Conservation (phyloP, 1,284 basidiomycete species). For the Ustilago vetiveriae region DNA sequence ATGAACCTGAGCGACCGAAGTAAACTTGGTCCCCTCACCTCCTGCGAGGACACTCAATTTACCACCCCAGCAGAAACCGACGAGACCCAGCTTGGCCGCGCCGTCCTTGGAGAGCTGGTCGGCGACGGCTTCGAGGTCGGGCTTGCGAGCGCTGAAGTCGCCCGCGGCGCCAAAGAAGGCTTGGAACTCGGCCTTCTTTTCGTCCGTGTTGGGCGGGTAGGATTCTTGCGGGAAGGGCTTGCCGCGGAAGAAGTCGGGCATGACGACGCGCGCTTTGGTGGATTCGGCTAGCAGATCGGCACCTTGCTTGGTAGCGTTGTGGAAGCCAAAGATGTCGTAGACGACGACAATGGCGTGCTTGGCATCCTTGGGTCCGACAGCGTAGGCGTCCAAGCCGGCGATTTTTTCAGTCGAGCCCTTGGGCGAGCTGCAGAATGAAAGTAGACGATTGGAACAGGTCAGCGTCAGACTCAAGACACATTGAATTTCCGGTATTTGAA, state of each 20-base stretch:
- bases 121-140: slow-evolving; percentile 71
- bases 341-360: slow-evolving; percentile 73
- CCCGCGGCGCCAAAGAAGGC: slow-evolving; percentile 64
- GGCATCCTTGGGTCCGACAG: slow-evolving; percentile 68
- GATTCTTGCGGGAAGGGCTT: slow-evolving; percentile 71
- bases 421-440: slow-evolving; percentile 58
- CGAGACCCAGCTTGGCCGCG: slow-evolving; percentile 69
- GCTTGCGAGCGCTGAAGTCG: slow-evolving; percentile 70
- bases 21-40: slow-evolving; percentile 49
- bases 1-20: slow-evolving; percentile 53
- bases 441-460: background rate
- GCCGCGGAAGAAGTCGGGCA: slow-evolving; percentile 76
- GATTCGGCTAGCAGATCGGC: slow-evolving; percentile 72
- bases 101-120: slow-evolving; percentile 71
- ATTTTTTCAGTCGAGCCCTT: slow-evolving; percentile 67
- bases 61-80: slow-evolving; percentile 70
- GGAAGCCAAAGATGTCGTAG: slow-evolving; percentile 76
- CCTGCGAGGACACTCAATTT: slow-evolving; percentile 49
- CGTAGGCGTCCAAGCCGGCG: slow-evolving; percentile 53
- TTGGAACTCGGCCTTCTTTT: slow-evolving; percentile 70
- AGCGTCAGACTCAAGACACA: background rate
- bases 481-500: too few species aligned
- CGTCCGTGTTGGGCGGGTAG: slow-evolving; percentile 72
- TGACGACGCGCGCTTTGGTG: slow-evolving; percentile 70
- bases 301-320: slow-evolving; percentile 70